Conservation (phyloP, 495 filamentous ascomycete genomes). For the Recurvomyces mirabilis region DNA sequence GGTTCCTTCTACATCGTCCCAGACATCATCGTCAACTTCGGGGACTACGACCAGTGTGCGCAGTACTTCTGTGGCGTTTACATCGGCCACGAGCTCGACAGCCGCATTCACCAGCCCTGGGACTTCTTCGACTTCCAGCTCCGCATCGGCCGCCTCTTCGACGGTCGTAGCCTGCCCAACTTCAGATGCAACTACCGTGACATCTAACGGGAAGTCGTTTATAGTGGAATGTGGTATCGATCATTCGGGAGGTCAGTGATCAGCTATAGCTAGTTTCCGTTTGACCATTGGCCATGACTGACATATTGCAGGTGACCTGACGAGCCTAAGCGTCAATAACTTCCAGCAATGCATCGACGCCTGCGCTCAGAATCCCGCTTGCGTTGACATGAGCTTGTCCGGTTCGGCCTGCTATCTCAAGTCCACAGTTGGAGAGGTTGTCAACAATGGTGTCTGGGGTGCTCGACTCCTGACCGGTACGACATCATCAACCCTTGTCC, state of each 20-base stretch:
- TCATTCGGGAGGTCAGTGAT: neutral
- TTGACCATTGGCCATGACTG: too few species aligned
- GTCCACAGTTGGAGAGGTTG: constrained; percentile 4
- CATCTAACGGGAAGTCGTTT: neutral
- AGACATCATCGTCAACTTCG: too few species aligned
- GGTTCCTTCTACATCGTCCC: too few species aligned
- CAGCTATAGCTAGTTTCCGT: neutral
- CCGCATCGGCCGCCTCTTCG: neutral
- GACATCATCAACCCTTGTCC: neutral
- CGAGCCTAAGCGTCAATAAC: too few species aligned
- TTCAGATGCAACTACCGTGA: neutral
- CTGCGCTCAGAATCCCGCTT: constrained; percentile 2
- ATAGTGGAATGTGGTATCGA: constrained; percentile 2
- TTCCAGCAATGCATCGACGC: constrained; percentile 6
- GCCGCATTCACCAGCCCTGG: neutral
- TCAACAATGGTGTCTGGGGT: constrained; percentile 13
- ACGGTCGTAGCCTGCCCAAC: neutral
- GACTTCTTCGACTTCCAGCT: neutral
- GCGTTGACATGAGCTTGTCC: constrained; percentile 7
- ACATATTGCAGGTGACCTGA: too few species aligned
- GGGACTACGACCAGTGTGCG: too few species aligned
- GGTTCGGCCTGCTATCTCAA: constrained; percentile 20
- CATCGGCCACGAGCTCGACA: neutral
- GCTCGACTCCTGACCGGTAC: constrained; percentile 1
- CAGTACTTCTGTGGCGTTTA: too few species aligned